Base-by-base conservation (phyloP, 768 basidiomycete genomes). In the Arthromyces matolae region DNA sequence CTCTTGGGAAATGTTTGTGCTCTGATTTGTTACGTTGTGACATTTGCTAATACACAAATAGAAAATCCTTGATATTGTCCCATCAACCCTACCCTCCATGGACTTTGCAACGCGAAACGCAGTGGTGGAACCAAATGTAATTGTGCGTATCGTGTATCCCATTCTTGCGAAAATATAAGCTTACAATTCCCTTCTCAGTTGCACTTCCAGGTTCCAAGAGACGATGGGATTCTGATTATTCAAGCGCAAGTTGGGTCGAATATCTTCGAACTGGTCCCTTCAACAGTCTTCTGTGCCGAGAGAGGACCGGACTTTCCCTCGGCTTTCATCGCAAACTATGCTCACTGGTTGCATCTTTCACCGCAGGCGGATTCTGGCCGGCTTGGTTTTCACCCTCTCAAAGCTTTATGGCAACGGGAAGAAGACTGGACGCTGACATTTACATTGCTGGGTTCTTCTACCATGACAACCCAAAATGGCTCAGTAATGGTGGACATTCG, bases 1-100 rank as follows among this genome's bases (percentile, higher is more conserved):
- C 47, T 76, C n/a, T 67, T 79, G 34, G 62, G 64, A 24, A 31
- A 62, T 48, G 73, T 72, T 53, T 28, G 62, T 55, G 35, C 5
- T 36, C 14, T 36, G 18, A 14, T 27, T n/a, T n/a, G 34, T 36
- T 19, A 34, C 35, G 4, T 24, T 20, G 31, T 19, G 16, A 13
- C 23, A n/a, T 53, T 7, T 22, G 9, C 44, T 16, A 52, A 67
- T 24, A 50, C 19, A 12, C 38, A 46, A 4, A 14, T 10, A 52
- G 51, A 47, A 19, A 47, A 33, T 34, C 16, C 22, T 51, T 3
- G 44, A 51, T 23, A 33, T 51, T 18, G 33, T 51, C 19, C 50
- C 50, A 20, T 51, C 50, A 19, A 34, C 24, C 4, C 32, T 45
- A 6, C 38, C 37, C n/a, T 22, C 22, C 14, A 51, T 51, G 50